Conservation (phyloP, 225 moss, liverwort and hornwort species). For the Sphagnum tenellum region DNA sequence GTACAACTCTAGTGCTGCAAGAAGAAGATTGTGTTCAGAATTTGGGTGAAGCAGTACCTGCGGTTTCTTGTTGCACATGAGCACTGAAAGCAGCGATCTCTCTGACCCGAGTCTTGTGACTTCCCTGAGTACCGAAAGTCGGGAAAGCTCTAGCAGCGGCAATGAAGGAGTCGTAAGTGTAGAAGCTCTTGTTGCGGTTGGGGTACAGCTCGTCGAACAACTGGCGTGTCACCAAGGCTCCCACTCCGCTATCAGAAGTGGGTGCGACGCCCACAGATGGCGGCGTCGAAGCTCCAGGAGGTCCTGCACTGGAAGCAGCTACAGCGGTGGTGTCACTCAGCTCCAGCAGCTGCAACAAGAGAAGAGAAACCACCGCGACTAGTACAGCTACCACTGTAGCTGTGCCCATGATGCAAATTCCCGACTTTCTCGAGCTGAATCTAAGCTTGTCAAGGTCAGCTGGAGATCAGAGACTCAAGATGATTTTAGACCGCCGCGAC, state of each 20-base stretch:
- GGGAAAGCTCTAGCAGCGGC: slow-evolving; percentile 47
- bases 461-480: no score
- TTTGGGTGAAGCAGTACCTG: slow-evolving; percentile 18
- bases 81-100: slow-evolving; percentile 88
- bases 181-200: slow-evolving; percentile 53
- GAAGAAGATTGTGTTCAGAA: no score
- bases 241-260: slow-evolving; percentile 37
- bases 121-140: slow-evolving; percentile 33
- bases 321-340: no score
- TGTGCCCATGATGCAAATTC: no score
- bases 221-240: slow-evolving; percentile 26
- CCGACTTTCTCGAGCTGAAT: no score
- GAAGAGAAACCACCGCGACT: no score
- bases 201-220: slow-evolving; percentile 53
- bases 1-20: no score
- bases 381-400: no score
- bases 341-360: no score
- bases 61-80: slow-evolving; percentile 79
- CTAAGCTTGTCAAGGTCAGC: no score
- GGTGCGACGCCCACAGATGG: slow-evolving; percentile 30
- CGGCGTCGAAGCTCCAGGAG: slow-evolving; percentile 28
- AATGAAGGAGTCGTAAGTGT: slow-evolving; percentile 71
- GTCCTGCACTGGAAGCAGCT: background rate
- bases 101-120: slow-evolving; percentile 8
- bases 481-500: no score